Percentiles rank a stretch among this genome's conserved stretches.
Evolutionary conservation across 805 yeast species (phyloP).

Genomic region (Metschnikowia reukaufii): DNA sequence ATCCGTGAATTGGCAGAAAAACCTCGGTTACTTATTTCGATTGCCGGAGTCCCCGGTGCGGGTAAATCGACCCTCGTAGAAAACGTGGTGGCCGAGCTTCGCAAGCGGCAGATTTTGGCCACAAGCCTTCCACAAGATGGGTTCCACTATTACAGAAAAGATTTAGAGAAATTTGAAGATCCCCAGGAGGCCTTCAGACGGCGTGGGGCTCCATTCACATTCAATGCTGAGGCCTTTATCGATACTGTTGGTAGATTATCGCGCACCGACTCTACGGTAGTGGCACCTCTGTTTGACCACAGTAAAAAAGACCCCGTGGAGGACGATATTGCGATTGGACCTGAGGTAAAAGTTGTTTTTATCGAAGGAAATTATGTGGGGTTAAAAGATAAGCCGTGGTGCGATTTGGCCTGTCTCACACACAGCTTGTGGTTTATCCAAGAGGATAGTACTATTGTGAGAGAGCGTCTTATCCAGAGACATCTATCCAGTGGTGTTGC

Average conservation of each 20-base stretch:
- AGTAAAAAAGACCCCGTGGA: conserved; percentile 68
- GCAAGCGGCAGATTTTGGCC: conserved; percentile 16
- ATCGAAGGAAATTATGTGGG: conserved; percentile 78
- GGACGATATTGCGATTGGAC: conserved; percentile 47
- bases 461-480: conserved; percentile 61
- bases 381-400: conserved; percentile 62
- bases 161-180: conserved; percentile 45
- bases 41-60: conserved; percentile 82
- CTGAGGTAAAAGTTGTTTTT: conserved; percentile 54
- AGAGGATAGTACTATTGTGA: conserved; percentile 45
- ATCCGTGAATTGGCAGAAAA: conserved; percentile 5
- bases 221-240: conserved; percentile 53
- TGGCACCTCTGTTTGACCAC: conserved; percentile 76
- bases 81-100: conserved; percentile 39
- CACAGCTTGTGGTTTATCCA: conserved; percentile 53
- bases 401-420: conserved; percentile 37
- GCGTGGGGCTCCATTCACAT: conserved; percentile 87
- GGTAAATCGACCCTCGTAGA: conserved; percentile 74
- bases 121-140: conserved; percentile 42
- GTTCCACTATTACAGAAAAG: conserved; percentile 34
- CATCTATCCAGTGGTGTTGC: conserved; percentile 64
- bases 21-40: conserved; percentile 50
- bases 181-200: conserved; percentile 56
- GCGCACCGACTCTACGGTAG: conserved; percentile 32
- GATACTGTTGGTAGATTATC: conserved; percentile 23